Percentiles rank a stretch among this genome's conserved stretches.
Evolutionary conservation across 2,329 filamentous ascomycete species (phyloP).

Genomic region (Teratosphaeriaceae sp.): DNA sequence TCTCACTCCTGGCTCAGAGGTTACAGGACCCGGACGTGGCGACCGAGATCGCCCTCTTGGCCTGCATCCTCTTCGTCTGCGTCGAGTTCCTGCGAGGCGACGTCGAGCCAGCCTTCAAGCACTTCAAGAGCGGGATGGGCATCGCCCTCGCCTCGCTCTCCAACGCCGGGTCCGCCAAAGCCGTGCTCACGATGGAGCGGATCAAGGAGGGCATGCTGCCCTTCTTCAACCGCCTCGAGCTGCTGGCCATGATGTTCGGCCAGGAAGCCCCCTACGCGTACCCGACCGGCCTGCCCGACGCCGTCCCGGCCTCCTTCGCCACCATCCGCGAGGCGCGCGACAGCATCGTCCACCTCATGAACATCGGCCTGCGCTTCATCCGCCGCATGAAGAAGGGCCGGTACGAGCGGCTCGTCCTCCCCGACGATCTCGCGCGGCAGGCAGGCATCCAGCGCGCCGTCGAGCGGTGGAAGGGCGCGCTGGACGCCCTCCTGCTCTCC

Average conservation of each 20-base stretch:
- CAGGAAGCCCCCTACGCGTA: slow-evolving; percentile 8
- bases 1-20: slow-evolving; percentile 11
- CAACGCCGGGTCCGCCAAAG: slow-evolving; percentile 1
- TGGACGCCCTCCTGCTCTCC: slow-evolving; percentile 8
- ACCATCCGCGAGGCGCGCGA: slow-evolving; percentile 13
- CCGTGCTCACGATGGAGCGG: slow-evolving; percentile 1
- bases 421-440: slow-evolving; percentile 8
- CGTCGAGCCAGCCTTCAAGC: slow-evolving; percentile 15
- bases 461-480: slow-evolving; percentile 4
- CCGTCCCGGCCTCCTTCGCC: slow-evolving; percentile 7
- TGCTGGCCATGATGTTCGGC: slow-evolving; percentile 14
- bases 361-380: slow-evolving; percentile 13
- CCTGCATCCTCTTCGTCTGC: slow-evolving; percentile 25
- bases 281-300: slow-evolving; percentile 6
- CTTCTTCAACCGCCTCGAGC: slow-evolving; percentile 16
- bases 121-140: slow-evolving; percentile 18
- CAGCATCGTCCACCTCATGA: slow-evolving; percentile 16
- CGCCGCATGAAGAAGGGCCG: slow-evolving; percentile 9
- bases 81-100: slow-evolving; percentile 22
- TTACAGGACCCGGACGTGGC: slow-evolving; percentile 6
- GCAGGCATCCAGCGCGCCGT: slow-evolving; percentile 2
- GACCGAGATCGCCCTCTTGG: slow-evolving; percentile 17
- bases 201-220: slow-evolving; percentile 12
- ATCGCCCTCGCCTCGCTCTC: slow-evolving; percentile 11
- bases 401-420: slow-evolving; percentile 7